Base-by-base conservation (phyloP, 129 eudicot genomes). In the Flaveria sonorensis region DNA sequence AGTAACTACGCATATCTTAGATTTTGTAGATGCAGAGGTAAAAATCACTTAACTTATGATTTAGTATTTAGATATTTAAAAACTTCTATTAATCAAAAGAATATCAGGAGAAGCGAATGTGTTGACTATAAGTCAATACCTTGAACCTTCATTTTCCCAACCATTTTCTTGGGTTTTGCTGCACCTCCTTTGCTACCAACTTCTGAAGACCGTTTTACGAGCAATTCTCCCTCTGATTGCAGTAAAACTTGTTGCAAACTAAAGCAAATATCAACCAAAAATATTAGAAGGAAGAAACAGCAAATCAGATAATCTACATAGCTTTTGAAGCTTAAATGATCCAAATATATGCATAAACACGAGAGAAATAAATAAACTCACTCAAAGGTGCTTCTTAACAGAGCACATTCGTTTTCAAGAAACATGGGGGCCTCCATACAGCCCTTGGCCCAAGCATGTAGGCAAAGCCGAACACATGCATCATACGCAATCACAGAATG, bases 121-220 rank as follows among this genome's bases (percentile, higher is more conserved):
- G 53, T 47, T 15, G 65, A 71, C 60, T 45, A 68, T 0, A 45
- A 46, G n/a, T 66, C 15, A n/a, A 51, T 85, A 91, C 95, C 97
- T 91, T 91, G 95, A 59, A 91, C 95, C 83, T 91, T 91, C 95
- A 91, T 91, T 79, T 87, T 91, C 71, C 97, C 97, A 61, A 91
- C 89, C 88, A 87, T 87, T 79, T 91, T 89, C 87, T 91, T 91
- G 2, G 95, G 92, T 79, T 91, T 91, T 26, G 86, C 72, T 16
- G 87, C 79, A 64, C 81, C 65, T 70, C 86, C 92, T 50, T 91
- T 92, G 20, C 74, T 76, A 52, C 86, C 79, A 73, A 59, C 77
- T 78, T 91, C 92, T 53, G 95, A 87, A 64, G 92, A 73, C 56
- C 81, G 88, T 75, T 87, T 91, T 18, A 74, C 76, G 82, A 83